These are phyloP conservation scores for Torulaspora globosa DNA, from an alignment of 1,139 yeast genomes.

Conservation along the genomic window DNA sequence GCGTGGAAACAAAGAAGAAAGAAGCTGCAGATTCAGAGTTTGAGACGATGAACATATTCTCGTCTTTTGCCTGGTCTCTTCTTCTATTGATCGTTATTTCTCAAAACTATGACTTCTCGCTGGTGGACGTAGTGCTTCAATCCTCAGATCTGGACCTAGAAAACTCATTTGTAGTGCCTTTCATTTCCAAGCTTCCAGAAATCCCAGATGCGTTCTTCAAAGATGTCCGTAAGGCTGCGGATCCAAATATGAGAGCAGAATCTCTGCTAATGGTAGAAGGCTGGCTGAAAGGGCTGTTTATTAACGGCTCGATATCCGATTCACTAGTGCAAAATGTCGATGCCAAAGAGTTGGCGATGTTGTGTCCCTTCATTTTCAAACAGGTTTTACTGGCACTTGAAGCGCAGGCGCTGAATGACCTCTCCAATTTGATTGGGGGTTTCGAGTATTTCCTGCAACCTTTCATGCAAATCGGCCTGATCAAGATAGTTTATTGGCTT, in stretches of 20 bases:
- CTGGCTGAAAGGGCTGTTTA: slow-evolving; percentile 81
- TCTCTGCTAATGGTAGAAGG: slow-evolving; percentile 51
- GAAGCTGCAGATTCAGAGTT: slow-evolving; percentile 26
- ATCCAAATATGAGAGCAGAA: slow-evolving; percentile 19
- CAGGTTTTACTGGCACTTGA: slow-evolving; percentile 66
- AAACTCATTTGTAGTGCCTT: slow-evolving; percentile 27
- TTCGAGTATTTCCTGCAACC: slow-evolving; percentile 64
- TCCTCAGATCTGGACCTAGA: slow-evolving; percentile 14
- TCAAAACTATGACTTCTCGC: slow-evolving; percentile 25
- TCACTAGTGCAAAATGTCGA: slow-evolving; percentile 65
- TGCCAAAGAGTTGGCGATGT: slow-evolving; percentile 60
- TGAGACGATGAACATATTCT: slow-evolving; percentile 25
- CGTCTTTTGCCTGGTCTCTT: slow-evolving; percentile 31
- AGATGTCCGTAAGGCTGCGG: slow-evolving; percentile 16
- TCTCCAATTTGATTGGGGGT: slow-evolving; percentile 44
- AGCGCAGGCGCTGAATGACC: slow-evolving; percentile 47
- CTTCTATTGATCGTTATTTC: slow-evolving; percentile 24
- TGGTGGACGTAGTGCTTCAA: slow-evolving; percentile 21
- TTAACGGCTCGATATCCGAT: slow-evolving; percentile 83
- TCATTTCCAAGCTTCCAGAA: slow-evolving; percentile 27
- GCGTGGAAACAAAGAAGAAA: slow-evolving; percentile 16
- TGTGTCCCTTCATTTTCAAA: slow-evolving; percentile 70
- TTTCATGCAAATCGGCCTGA: slow-evolving; percentile 38
- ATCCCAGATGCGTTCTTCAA: slow-evolving; percentile 26
- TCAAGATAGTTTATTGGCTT: slow-evolving; percentile 34